phyloP scores from a whole-genome alignment of 73 alveolate genomes.

The Paramecium biaurelia region DNA sequence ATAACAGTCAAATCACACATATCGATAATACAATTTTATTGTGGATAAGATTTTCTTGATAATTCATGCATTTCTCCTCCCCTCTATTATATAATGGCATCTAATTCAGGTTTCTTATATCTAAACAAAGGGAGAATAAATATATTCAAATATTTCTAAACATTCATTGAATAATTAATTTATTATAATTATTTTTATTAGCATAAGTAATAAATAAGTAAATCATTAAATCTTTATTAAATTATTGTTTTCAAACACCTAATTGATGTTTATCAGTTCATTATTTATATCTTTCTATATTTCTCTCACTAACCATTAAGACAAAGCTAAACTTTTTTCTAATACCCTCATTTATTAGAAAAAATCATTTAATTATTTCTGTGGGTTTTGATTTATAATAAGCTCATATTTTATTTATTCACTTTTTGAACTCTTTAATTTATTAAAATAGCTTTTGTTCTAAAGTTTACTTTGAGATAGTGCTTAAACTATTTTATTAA shows the following conservation, averaged over 20 bases:
- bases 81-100: constrained; percentile 81
- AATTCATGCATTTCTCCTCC: constrained; percentile 90
- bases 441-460: not conserved
- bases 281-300: not conserved
- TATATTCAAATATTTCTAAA: not conserved
- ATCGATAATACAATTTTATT: constrained; percentile 80
- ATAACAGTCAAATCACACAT: constrained; percentile 82
- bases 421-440: not conserved
- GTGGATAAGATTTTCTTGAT: constrained; percentile 80
- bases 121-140: not conserved
- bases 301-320: not conserved
- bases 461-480: not conserved
- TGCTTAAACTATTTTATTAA: not conserved
- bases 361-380: not conserved
- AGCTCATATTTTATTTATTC: not conserved
- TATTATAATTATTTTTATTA: not conserved
- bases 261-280: not conserved
- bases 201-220: not conserved
- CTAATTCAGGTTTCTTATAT: constrained; percentile 66
- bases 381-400: not conserved
- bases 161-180: not conserved
- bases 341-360: not conserved
- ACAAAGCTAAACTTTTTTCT: not conserved
- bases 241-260: not conserved
- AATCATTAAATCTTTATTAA: not conserved